A percentile compares a stretch with the other conserved stretches of the same genome.
These are phyloP conservation scores for Darksidea phi DNA, from an alignment of 495 filamentous ascomycete species.

Conservation along the genomic window DNA sequence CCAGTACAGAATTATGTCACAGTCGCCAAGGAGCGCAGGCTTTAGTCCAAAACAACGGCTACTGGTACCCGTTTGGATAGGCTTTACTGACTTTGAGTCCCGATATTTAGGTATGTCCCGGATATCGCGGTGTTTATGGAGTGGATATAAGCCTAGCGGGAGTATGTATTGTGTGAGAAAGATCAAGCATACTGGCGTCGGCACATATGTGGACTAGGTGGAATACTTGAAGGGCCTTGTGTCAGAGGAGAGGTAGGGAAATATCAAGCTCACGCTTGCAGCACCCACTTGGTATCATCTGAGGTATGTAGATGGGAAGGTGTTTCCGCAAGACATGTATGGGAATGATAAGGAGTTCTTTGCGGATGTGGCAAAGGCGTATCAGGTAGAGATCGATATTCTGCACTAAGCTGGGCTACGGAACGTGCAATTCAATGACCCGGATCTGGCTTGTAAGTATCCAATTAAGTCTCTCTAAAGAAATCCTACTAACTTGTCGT, in stretches of 20 bases:
- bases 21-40: too few relatives aligned
- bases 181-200: constrained; percentile 41
- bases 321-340: constrained; percentile 57
- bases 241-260: constrained; percentile 50
- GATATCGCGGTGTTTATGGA: constrained; percentile 75
- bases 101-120: constrained; percentile 71
- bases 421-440: constrained; percentile 67
- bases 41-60: too few relatives aligned
- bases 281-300: constrained; percentile 68
- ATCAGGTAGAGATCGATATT: constrained; percentile 59
- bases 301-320: constrained; percentile 59
- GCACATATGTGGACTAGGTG: constrained; percentile 58
- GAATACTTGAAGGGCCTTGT: constrained; percentile 54
- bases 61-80: too few relatives aligned
- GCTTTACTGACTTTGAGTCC: too few relatives aligned
- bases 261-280: constrained; percentile 64
- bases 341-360: constrained; percentile 60
- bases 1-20: too few relatives aligned
- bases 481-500: background rate
- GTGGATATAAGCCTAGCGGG: constrained; percentile 71
- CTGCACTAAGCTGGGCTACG: constrained; percentile 62
- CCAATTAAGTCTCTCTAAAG: constrained; percentile 11
- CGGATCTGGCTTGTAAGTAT: constrained; percentile 54
- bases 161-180: constrained; percentile 65
- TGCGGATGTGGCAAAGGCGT: constrained; percentile 59